phyloP scores from a whole-genome alignment of 1,139 yeast species.

The Kluyveromyces sp. region DNA sequence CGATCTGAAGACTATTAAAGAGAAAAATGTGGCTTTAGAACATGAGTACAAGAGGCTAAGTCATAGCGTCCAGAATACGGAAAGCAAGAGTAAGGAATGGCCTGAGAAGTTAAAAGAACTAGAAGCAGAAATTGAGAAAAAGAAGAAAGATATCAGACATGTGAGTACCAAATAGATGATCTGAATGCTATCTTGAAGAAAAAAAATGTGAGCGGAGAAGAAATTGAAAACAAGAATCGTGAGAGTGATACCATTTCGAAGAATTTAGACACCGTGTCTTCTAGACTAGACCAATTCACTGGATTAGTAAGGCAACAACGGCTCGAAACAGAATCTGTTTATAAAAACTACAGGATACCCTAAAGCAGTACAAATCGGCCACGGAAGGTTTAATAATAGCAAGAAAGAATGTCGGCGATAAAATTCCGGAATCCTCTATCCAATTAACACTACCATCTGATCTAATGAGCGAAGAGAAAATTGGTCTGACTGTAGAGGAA shows the following conservation, averaged over 20 bases:
- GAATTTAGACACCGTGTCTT: slow-evolving; percentile 44
- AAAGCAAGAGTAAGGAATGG: slow-evolving; percentile 60
- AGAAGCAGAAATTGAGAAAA: slow-evolving; percentile 43
- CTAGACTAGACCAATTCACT: slow-evolving; percentile 35
- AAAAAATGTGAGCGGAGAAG: slow-evolving; percentile 58
- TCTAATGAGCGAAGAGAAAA: slow-evolving; percentile 29
- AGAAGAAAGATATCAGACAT: slow-evolving; percentile 38
- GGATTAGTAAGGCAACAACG: slow-evolving; percentile 41
- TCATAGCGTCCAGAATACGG: slow-evolving; percentile 62
- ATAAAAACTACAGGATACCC: slow-evolving; percentile 44
- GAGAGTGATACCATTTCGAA: slow-evolving; percentile 55
- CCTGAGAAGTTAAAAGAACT: slow-evolving; percentile 47
- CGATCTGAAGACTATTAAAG: slow-evolving; percentile 39
- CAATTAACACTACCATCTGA: slow-evolving; percentile 29
- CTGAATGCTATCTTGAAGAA: slow-evolving; percentile 42
- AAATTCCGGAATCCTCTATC: slow-evolving; percentile 23
- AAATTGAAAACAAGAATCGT: slow-evolving; percentile 40
- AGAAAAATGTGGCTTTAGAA: slow-evolving; percentile 57
- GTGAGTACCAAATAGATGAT: slow-evolving; percentile 40
- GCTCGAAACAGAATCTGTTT: slow-evolving; percentile 39
- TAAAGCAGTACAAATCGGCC: slow-evolving; percentile 49
- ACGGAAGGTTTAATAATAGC: slow-evolving; percentile 39
- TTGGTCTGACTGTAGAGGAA: slow-evolving; percentile 22
- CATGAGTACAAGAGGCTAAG: slow-evolving; percentile 65
- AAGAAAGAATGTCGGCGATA: slow-evolving; percentile 29